Conservation (phyloP, 23 red algal genomes). For the Cyanidiococcus yangmingshanensis region DNA sequence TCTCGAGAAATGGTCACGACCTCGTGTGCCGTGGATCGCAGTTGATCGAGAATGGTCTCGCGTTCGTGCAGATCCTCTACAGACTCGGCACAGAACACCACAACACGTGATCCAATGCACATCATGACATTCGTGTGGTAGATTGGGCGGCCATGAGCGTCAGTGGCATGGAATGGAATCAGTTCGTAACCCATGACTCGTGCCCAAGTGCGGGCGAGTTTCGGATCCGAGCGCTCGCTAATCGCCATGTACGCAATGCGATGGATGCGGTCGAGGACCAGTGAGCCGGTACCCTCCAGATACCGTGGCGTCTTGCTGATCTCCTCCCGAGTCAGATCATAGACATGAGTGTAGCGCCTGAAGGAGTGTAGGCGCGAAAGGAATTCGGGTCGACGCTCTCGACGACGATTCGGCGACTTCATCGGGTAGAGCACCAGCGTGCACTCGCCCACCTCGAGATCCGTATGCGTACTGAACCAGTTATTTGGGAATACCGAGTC, state of each 20-base stretch:
- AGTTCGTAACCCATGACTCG: slow-evolving; percentile 73
- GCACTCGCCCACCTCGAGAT: slow-evolving; percentile 48
- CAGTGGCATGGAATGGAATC: slow-evolving; percentile 50
- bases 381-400: slow-evolving; percentile 71
- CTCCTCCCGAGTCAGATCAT: slow-evolving; percentile 70
- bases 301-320: slow-evolving; percentile 39
- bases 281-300: slow-evolving; percentile 78
- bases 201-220: slow-evolving; percentile 61
- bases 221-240: slow-evolving; percentile 52
- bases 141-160: slow-evolving; percentile 50
- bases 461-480: slow-evolving; percentile 92
- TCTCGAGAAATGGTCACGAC: slow-evolving; percentile 55
- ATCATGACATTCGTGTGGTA: slow-evolving; percentile 99
- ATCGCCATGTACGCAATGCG: slow-evolving; percentile 60
- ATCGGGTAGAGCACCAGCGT: slow-evolving; percentile 90
- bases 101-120: slow-evolving; percentile 72
- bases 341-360: slow-evolving; percentile 61
- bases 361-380: slow-evolving; percentile 55
- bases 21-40: slow-evolving; percentile 41
- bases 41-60: slow-evolving; percentile 32
- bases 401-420: slow-evolving; percentile 55
- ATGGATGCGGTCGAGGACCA: slow-evolving; percentile 79
- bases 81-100: slow-evolving; percentile 57
- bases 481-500: slow-evolving; percentile 97
- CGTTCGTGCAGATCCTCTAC: slow-evolving; percentile 49